phyloP scores from a whole-genome alignment of 1,284 basidiomycete species.

The Pseudozyma pruni region DNA sequence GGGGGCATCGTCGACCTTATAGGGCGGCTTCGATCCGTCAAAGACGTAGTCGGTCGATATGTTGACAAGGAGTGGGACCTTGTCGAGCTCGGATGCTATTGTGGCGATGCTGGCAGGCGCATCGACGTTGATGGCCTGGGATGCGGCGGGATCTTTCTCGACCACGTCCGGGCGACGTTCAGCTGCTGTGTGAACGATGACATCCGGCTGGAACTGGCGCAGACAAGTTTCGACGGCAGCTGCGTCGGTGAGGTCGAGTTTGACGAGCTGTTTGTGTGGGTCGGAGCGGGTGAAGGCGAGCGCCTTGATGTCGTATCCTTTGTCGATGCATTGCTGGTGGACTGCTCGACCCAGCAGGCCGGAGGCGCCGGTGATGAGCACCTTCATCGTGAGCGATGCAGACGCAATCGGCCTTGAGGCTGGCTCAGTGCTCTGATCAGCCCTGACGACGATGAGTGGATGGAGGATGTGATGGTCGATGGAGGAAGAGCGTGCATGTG shows the following conservation, averaged over 20 bases:
- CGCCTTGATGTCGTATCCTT: constrained; percentile 56
- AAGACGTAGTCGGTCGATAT: constrained; percentile 70
- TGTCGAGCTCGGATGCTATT: constrained; percentile 51
- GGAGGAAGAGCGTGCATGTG: neutral
- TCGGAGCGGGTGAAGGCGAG: constrained; percentile 69
- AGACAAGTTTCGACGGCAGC: constrained; percentile 69
- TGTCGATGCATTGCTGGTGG: constrained; percentile 38
- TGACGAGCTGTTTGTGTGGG: constrained; percentile 64
- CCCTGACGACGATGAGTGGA: too few species aligned
- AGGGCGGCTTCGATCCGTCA: constrained; percentile 69
- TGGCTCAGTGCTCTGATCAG: too few species aligned
- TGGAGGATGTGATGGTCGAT: neutral
- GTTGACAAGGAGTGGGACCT: constrained; percentile 68
- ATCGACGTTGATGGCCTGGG: constrained; percentile 70
- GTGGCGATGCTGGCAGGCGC: constrained; percentile 69
- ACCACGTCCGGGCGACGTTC: constrained; percentile 69
- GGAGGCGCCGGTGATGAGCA: constrained; percentile 71
- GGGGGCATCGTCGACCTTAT: constrained; percentile 69
- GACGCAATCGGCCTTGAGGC: neutral
- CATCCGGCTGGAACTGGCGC: constrained; percentile 66
- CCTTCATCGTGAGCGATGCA: constrained; percentile 27
- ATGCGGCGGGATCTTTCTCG: constrained; percentile 69
- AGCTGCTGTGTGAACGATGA: constrained; percentile 71
- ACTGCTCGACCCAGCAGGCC: constrained; percentile 71
- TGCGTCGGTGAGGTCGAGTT: constrained; percentile 70